These are phyloP conservation scores for Ceratocystis harringtonii DNA, from an alignment of 2,329 filamentous ascomycete species.

Conservation along the genomic window DNA sequence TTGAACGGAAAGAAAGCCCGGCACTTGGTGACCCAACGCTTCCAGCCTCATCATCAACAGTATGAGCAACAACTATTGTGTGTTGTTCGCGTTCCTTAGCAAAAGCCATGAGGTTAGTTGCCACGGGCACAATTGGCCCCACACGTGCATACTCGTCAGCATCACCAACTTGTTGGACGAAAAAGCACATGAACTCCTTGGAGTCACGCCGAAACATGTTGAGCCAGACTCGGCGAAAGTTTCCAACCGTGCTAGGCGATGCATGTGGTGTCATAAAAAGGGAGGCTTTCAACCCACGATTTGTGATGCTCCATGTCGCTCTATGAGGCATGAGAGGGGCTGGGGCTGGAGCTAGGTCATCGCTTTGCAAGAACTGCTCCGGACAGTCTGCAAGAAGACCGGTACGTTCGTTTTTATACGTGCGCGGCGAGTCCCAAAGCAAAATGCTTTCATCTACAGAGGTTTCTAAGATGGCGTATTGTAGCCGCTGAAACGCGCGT, in stretches of 20 bases:
- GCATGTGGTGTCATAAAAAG: slow-evolving; percentile 16
- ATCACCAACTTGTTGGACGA: slow-evolving; percentile 17
- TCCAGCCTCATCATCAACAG: slow-evolving; percentile 1
- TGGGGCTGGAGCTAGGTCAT: slow-evolving; percentile 7
- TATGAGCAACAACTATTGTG: slow-evolving; percentile 15
- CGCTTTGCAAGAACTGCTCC: slow-evolving; percentile 11
- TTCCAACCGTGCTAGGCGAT: slow-evolving; percentile 11
- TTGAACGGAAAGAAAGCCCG: slow-evolving; percentile 2
- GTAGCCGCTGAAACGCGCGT: slow-evolving; percentile 22
- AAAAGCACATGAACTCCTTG: slow-evolving; percentile 16
- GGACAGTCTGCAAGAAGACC: slow-evolving; percentile 15
- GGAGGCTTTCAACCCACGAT: slow-evolving; percentile 13
- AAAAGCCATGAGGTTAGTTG: slow-evolving; percentile 12
- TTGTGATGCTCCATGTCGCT: slow-evolving; percentile 14
- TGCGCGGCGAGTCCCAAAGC: slow-evolving; percentile 19
- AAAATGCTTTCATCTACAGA: slow-evolving; percentile 22
- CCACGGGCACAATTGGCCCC: slow-evolving; percentile 12
- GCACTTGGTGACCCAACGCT: neutral
- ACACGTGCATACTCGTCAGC: slow-evolving; percentile 15
- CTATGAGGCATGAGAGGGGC: slow-evolving; percentile 15
- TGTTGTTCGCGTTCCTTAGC: slow-evolving; percentile 12
- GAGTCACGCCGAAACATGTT: slow-evolving; percentile 12
- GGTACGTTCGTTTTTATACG: slow-evolving; percentile 7
- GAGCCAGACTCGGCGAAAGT: slow-evolving; percentile 18
- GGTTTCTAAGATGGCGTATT: slow-evolving; percentile 22